Percentiles rank a stretch among this genome's conserved stretches.
Evolutionary conservation across 495 filamentous ascomycete species (phyloP).

Genomic region (Penicillium simplicissimum): DNA sequence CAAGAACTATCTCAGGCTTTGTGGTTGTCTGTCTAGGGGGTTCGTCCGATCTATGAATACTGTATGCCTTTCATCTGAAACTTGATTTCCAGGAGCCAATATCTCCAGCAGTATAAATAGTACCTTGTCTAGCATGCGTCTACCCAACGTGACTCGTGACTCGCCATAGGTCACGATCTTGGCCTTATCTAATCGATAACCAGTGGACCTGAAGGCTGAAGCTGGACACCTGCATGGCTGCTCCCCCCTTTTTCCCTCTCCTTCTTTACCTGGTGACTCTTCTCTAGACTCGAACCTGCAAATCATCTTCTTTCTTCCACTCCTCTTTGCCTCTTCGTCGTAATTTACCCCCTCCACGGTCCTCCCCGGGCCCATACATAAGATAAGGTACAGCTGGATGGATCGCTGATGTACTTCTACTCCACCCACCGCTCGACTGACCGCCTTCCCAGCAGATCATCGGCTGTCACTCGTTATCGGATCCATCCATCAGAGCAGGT

Average conservation of each 20-base stretch:
- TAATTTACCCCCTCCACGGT: not conserved
- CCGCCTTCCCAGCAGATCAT: constrained; percentile 33
- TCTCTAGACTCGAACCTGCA: not conserved
- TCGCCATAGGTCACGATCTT: constrained; percentile 20
- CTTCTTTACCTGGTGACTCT: not conserved
- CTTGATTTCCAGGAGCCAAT: not conserved
- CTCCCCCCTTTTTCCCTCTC: constrained; percentile 1
- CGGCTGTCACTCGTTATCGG: constrained; percentile 40
- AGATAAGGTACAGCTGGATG: constrained; percentile 3
- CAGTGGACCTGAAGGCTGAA: too few species aligned
- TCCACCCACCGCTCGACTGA: constrained; percentile 36
- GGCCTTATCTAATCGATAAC: constrained; percentile 32
- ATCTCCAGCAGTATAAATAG: not conserved
- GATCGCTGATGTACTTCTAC: not conserved
- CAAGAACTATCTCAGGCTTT: not conserved
- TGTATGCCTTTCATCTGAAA: not conserved
- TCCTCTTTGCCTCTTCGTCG: not conserved
- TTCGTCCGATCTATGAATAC: not conserved
- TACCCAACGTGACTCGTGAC: constrained; percentile 5
- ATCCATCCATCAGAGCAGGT: constrained; percentile 22
- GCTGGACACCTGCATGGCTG: constrained; percentile 15
- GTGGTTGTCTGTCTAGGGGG: not conserved
- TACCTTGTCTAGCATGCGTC: not conserved
- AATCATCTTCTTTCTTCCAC: not conserved
- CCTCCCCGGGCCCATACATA: not conserved